Evolutionary conservation across 2,329 filamentous ascomycete genomes (phyloP), one percentile per base, ranked within the genome.

Genomic region (Ceratocystis harringtonii): DNA sequence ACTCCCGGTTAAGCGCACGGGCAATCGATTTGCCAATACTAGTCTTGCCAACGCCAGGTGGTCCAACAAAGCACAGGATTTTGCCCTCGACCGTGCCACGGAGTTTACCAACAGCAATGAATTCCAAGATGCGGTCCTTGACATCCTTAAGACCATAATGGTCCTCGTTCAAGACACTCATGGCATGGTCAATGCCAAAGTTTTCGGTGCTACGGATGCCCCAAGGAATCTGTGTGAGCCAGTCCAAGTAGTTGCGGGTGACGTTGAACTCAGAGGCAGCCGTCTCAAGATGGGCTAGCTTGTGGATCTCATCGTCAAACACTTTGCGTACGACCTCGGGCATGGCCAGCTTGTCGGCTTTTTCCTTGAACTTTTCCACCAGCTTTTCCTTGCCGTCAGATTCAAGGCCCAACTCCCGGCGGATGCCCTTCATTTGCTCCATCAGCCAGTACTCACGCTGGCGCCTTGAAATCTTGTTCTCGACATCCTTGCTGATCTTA

Each of bases 341-440:
- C 94, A 99, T 99, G 1, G 92, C 91, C 61, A 99, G 80, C 74
- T 95, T 96, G 72, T 84, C 82, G 0, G 90, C 91, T 80, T 96
- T 96, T 72, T 96, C 92, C 76, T 90, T 94, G 79, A 99, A 99
- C 74, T 89, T 95, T 75, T 97, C 94, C 1, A 99, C 89, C 12
- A 99, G 81, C 77, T 97, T 97, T 72, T 99, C 94, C 76, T 97
- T 99, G 69, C 95, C 94, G 72, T 99, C 94, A 5, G 90, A 95
- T 74, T 99, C 95, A 64, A 99, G 90, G 25, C 95, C 94, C 61
- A 99, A 84, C 76, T 99, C 94, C 67, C 94, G 84, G 67, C 90
- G 88, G 72, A 99, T 99, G 30, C 92, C 94, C 79, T 97, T 97
- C 92, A 99, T 96, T 75, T 99, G 95, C 76, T 99, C 94, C 90